Evolutionary conservation across 2,329 filamentous ascomycete species (phyloP).

Genomic region (Aspergillus carbonarius): DNA sequence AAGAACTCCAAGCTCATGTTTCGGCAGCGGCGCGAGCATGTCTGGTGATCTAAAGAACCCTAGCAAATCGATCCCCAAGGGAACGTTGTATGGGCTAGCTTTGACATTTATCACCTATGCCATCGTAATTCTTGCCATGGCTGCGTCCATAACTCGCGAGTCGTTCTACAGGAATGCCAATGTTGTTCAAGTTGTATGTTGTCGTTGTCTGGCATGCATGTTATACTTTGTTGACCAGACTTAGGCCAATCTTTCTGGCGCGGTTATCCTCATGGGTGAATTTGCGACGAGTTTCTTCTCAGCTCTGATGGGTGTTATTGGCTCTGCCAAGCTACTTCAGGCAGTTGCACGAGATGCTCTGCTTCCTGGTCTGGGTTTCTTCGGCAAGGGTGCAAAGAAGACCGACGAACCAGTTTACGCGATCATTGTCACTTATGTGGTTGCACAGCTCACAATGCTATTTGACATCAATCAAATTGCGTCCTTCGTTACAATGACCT

Average conservation of each 20-base stretch:
- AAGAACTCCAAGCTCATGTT: conserved; percentile 55
- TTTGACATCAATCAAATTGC: conserved; percentile 86
- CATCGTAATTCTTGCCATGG: conserved; percentile 75
- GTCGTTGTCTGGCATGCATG: background rate
- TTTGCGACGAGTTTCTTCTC: conserved; percentile 83
- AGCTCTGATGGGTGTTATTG: conserved; percentile 81
- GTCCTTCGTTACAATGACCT: conserved; percentile 86
- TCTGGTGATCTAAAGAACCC: conserved; percentile 81
- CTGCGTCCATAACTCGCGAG: conserved; percentile 69
- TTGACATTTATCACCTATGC: conserved; percentile 76
- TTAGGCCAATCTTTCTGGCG: conserved; percentile 70
- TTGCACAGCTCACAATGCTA: conserved; percentile 77
- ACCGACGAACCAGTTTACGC: conserved; percentile 74
- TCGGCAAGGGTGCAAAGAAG: conserved; percentile 70
- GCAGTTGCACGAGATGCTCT: conserved; percentile 77
- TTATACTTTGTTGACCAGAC: conserved; percentile 8
- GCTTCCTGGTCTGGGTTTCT: conserved; percentile 71
- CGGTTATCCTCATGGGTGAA: conserved; percentile 75
- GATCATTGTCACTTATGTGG: conserved; percentile 70
- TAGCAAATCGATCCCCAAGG: conserved; percentile 78
- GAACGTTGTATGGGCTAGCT: conserved; percentile 74
- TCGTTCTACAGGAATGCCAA: conserved; percentile 75
- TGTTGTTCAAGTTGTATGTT: conserved; percentile 67
- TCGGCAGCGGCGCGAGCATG: conserved; percentile 73
- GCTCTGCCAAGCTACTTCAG: conserved; percentile 79